These are phyloP conservation scores for Kokia cookei DNA, from an alignment of 441 rosid species.

Conservation along the genomic window DNA sequence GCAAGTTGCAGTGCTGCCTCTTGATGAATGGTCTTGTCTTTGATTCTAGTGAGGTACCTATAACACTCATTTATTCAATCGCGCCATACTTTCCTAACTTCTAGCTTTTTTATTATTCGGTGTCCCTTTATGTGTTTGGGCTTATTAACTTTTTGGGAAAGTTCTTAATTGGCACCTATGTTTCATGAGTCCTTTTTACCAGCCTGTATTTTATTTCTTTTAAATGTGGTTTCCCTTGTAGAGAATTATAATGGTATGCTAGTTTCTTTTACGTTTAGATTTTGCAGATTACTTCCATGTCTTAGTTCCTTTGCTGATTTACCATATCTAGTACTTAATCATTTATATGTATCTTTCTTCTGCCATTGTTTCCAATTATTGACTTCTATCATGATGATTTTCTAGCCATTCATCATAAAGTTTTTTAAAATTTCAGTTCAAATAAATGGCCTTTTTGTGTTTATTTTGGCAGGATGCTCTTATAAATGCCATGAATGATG, in stretches of 20 bases:
- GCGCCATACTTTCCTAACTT: neutral
- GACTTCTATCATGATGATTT: neutral
- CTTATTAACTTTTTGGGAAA: neutral
- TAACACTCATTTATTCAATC: slow-evolving; percentile 6
- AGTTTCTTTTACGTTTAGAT: neutral
- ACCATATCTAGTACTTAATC: neutral
- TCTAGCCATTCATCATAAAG: slow-evolving; percentile 3
- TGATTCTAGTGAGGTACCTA: slow-evolving; percentile 82
- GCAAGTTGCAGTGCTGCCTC: slow-evolving; percentile 62
- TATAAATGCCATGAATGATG: slow-evolving; percentile 92
- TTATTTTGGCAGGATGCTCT: slow-evolving; percentile 69
- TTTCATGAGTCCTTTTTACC: neutral
- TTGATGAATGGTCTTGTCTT: slow-evolving; percentile 97
- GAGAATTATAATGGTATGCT: neutral
- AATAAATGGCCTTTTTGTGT: slow-evolving; percentile 14
- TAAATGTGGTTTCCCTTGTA: neutral
- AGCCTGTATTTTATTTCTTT: neutral
- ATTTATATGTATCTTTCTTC: neutral
- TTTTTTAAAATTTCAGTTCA: neutral
- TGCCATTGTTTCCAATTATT: slow-evolving; percentile 3
- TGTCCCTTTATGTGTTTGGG: neutral
- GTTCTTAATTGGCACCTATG: neutral
- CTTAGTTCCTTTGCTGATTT: neutral
- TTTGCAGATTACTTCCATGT: neutral
- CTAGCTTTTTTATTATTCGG: slow-evolving; percentile 1